Evolutionary conservation across 352 stramenopile genomes (phyloP), one percentile per base, ranked within the genome.

Genomic region (Pythium folliculosum): DNA sequence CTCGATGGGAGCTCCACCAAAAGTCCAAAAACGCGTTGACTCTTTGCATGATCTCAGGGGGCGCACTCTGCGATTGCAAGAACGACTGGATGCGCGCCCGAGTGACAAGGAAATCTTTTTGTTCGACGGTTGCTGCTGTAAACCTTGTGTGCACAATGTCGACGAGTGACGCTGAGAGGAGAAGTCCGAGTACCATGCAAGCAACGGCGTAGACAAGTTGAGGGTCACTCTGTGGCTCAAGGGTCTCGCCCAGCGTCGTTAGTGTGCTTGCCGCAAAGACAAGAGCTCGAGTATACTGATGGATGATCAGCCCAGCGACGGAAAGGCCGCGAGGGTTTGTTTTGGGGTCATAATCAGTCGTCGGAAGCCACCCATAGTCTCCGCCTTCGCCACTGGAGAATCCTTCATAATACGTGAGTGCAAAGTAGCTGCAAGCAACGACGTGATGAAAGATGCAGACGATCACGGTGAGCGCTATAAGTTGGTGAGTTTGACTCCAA

Each of bases 1-100:
- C 82, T 9, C 78, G 78, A 52, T 90, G 82, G 0, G 75, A 81
- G 10, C 73, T 84, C 82, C 82, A 90, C 82, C 82, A 90, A 66
- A 88, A 90, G 27, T 90, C 82, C 8, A 90, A 55, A 49, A 89
- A 90, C 2, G 80, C 77, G 43, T 85, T 78, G 0, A 85, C 82
- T 0, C 80, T 80, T 23, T 83, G 77, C 23, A 88, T 71, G 45
- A 90, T 73, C 1, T 70, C 69, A 0, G 76, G 1, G 1, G 82
- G 80, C 0, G 75, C 79, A 12, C 70, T 80, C 43, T 84, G 71
- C 1, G 75, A 83, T 12, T 70, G 73, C 19, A 90, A 67, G 47
- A 90, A 90, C 30, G 72, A 59, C 47, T 88, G 77, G 14, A 90
- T 81, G 14, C 78, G 71, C 2, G 82, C 77, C 0, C 80, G 76